These are phyloP conservation scores for Colletotrichum falcatum DNA, from an alignment of 2,329 filamentous ascomycete species.

Conservation along the genomic window DNA sequence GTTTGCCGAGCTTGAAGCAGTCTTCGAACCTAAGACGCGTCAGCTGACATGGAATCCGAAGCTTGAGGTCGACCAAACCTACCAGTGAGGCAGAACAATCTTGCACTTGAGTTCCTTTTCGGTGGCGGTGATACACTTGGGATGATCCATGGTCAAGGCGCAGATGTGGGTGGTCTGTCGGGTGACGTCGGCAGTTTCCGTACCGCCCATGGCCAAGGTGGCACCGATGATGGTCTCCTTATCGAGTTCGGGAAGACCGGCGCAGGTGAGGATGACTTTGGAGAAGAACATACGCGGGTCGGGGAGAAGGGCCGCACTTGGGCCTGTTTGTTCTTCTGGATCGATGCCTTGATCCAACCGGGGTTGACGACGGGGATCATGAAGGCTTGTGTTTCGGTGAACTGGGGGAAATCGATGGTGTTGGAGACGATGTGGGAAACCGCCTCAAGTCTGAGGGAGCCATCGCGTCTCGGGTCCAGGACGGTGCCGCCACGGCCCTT, in stretches of 20 bases:
- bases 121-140: constrained; percentile 73
- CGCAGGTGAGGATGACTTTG: constrained; percentile 84
- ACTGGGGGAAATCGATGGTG: constrained; percentile 93
- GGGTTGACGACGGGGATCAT: constrained; percentile 89
- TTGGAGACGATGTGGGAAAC: constrained; percentile 72
- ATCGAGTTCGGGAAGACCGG: constrained; percentile 85
- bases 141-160: constrained; percentile 79
- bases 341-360: constrained; percentile 80
- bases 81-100: constrained; percentile 95
- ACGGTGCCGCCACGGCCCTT: constrained; percentile 64
- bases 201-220: constrained; percentile 88
- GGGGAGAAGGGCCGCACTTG: constrained; percentile 86
- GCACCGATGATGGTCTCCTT: constrained; percentile 93
- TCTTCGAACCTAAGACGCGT: constrained; percentile 84
- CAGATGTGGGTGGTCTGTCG: constrained; percentile 90
- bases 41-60: constrained; percentile 39
- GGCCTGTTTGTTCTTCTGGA: constrained; percentile 76
- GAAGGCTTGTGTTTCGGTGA: constrained; percentile 76
- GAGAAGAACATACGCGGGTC: constrained; percentile 93
- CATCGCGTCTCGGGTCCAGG: constrained; percentile 60
- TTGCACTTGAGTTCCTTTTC: constrained; percentile 78
- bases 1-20: constrained; percentile 90
- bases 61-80: not conserved
- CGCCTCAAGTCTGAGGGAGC: constrained; percentile 59
- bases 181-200: constrained; percentile 78